Base-by-base conservation (phyloP, 495 filamentous ascomycete genomes). In the Aspergillus coremiiformis region DNA sequence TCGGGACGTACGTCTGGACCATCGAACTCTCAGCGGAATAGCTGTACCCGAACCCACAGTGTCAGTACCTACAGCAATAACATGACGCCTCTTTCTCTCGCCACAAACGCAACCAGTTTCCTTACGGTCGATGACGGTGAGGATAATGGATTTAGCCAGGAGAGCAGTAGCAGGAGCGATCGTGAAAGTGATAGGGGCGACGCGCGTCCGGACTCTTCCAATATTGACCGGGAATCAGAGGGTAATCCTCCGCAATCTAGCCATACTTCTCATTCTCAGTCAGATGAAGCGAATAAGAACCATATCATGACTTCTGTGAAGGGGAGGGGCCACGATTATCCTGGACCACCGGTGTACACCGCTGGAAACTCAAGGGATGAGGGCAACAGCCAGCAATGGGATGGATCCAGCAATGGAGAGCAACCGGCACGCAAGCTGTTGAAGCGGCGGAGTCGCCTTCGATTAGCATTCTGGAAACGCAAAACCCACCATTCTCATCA, bases 21-120 rank as follows among this genome's bases (percentile, higher is more conserved):
- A 12, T 65, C 67, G 22, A 70, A 50, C 20, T 71, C 73, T 4
- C 68, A 71, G 43, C 65, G 70, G 32, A 70, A 71, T 45, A 73
- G 70, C 44, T 70, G 67, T 55, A 70, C 73, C 7, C 71, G 71
- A 6, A 72, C 70, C 8, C 72, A 75, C 24, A 73, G 71, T 47
- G 52, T 67, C 52, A 67, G 69, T 53, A 69, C 69, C 2, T 69
- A 71, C 52, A 71, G 71, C 54, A 76, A 73, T 52, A 70, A 63
- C 37, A 72, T 69, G 69, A 68, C 70, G 3, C 66, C 68, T 11
- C 72, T 70, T 5, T 78, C 77, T 14, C 76, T 76, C 3, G 68
- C 69, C 8, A 79, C 76, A 17, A 76, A 78, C 50, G 77, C 75
- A 12, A 76, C 77, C 5, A 79, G 77, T 55, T 68, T 77, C 41